Evolutionary conservation across 352 stramenopile species (phyloP).

Genomic region (Elongisporangium prolatum): DNA sequence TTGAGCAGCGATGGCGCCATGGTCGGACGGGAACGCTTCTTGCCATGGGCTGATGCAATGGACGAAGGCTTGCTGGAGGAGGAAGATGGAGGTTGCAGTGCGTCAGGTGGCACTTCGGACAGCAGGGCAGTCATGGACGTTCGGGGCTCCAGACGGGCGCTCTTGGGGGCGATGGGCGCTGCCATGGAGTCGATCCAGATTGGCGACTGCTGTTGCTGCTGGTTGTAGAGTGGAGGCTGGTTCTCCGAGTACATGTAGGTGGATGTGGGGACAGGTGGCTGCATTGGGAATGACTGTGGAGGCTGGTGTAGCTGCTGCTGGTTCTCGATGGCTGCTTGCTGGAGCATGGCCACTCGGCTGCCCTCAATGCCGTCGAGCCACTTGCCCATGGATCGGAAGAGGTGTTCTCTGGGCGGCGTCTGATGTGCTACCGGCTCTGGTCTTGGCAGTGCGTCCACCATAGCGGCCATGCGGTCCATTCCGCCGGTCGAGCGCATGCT

Average conservation of each 20-base stretch:
- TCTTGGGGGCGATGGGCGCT: neutral
- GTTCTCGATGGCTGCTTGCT: constrained; percentile 7
- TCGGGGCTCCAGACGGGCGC: neutral
- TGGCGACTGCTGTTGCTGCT: constrained; percentile 3
- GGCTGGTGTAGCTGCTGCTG: constrained; percentile 4
- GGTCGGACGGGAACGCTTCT: constrained; percentile 39
- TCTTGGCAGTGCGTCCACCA: constrained; percentile 8
- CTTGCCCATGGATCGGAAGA: constrained; percentile 56
- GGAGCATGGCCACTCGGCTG: neutral
- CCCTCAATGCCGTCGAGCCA: constrained; percentile 23
- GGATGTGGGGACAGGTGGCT: neutral
- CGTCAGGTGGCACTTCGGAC: constrained; percentile 6
- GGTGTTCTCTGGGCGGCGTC: constrained; percentile 16
- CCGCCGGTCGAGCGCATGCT: constrained; percentile 2
- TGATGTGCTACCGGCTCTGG: neutral
- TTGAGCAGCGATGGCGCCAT: constrained; percentile 35
- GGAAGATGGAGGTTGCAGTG: constrained; percentile 2
- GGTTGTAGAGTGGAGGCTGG: neutral
- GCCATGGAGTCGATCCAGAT: constrained; percentile 4
- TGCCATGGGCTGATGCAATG: constrained; percentile 12
- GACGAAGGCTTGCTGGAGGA: constrained; percentile 3
- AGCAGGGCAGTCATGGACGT: neutral
- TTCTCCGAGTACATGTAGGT: neutral
- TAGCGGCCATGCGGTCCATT: neutral
- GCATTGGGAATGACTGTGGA: neutral